A percentile compares a stretch with the other conserved stretches of the same genome.
Conservation (phyloP, 306 rosid genomes). For the Glycine tomentella region DNA sequence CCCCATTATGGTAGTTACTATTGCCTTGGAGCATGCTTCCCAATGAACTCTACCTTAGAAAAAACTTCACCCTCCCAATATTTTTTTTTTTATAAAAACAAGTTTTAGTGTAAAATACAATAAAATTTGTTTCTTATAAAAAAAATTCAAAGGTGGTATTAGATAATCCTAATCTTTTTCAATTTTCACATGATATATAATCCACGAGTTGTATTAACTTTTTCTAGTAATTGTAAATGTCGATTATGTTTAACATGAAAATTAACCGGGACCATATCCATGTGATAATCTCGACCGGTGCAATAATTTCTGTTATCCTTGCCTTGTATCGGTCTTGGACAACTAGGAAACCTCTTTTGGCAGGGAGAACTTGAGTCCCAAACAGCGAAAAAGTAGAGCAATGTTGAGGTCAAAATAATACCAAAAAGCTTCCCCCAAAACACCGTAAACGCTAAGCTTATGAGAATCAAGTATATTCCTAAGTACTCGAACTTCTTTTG, state of each 20-base stretch:
- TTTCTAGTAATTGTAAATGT: not conserved
- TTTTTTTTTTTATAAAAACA: too few relatives aligned
- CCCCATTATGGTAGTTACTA: constrained; percentile 27
- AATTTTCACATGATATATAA: not conserved
- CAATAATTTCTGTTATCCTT: not conserved
- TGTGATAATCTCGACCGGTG: not conserved
- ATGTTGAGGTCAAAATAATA: constrained; percentile 59
- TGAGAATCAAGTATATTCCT: constrained; percentile 58
- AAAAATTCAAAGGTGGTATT: too few relatives aligned
- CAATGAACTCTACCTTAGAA: constrained; percentile 28
- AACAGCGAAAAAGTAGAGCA: constrained; percentile 52
- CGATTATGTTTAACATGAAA: not conserved
- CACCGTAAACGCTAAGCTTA: constrained; percentile 63
- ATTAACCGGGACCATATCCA: not conserved
- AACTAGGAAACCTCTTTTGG: constrained; percentile 36
- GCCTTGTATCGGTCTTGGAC: constrained; percentile 40
- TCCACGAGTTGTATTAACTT: not conserved
- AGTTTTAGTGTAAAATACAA: too few relatives aligned
- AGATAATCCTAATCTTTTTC: too few relatives aligned
- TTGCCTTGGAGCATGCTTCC: constrained; percentile 49
- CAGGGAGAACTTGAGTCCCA: constrained; percentile 19
- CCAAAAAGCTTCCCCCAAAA: constrained; percentile 68
- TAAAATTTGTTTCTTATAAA: too few relatives aligned
- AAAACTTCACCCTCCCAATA: too few relatives aligned
- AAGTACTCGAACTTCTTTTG: constrained; percentile 41